Evolutionary conservation across 1,139 yeast species (phyloP).

Genomic region (Suhomyces taliae): DNA sequence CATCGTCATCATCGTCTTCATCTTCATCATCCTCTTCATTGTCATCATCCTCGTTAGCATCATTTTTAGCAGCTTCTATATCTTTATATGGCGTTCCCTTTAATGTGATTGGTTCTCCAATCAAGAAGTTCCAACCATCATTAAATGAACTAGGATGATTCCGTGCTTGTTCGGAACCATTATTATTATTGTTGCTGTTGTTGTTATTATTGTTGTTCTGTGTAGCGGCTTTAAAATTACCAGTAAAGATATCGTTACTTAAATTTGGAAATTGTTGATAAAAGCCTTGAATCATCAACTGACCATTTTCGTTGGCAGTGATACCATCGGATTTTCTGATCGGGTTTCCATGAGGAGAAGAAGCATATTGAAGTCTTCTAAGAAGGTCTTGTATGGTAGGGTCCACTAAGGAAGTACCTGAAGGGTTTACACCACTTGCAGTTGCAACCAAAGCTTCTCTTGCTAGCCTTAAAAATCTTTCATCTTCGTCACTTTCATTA

Average conservation of each 20-base stretch:
- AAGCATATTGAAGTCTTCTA: conserved; percentile 51
- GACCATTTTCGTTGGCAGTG: conserved; percentile 43
- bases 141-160: conserved; percentile 21
- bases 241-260: conserved; percentile 41
- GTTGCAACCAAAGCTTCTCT: conserved; percentile 50
- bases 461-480: conserved; percentile 42
- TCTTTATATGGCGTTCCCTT: conserved; percentile 11
- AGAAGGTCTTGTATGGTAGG: conserved; percentile 56
- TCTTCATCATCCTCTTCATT: conserved; percentile 8
- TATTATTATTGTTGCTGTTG: neutral
- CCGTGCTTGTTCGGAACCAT: neutral
- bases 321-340: conserved; percentile 36
- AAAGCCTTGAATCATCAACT: conserved; percentile 45
- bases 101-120: conserved; percentile 27
- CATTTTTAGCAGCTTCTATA: neutral
- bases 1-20: conserved; percentile 14
- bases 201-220: neutral
- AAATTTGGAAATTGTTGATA: conserved; percentile 46
- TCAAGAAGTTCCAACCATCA: conserved; percentile 39
- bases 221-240: neutral
- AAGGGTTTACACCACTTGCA: conserved; percentile 32
- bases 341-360: conserved; percentile 54
- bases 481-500: conserved; percentile 36
- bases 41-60: conserved; percentile 9
- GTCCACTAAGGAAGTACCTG: conserved; percentile 36